A percentile compares a stretch with the other conserved stretches of the same genome.
These are phyloP conservation scores for Neurospora tetraspora DNA, from an alignment of 495 filamentous ascomycete genomes.

Conservation along the genomic window DNA sequence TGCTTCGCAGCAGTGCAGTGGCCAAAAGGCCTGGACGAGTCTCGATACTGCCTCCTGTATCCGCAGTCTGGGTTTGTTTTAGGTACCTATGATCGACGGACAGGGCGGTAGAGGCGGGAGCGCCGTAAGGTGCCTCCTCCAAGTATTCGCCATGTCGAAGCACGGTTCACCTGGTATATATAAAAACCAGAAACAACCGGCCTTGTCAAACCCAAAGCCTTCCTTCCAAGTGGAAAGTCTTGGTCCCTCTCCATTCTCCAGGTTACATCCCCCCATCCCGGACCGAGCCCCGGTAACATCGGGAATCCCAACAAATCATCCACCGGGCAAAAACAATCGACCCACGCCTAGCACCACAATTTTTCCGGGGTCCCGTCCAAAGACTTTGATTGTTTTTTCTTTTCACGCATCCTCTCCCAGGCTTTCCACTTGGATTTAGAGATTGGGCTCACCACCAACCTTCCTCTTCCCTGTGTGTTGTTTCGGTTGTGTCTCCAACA, in stretches of 20 bases:
- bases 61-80: background rate
- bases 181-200: background rate
- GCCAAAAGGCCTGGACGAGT: background rate
- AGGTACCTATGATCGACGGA: background rate
- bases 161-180: too few species aligned
- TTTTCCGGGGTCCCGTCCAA: background rate
- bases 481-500: background rate
- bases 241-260: background rate
- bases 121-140: too few species aligned
- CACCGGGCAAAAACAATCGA: background rate
- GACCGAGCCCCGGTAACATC: background rate
- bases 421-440: background rate
- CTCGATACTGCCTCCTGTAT: background rate
- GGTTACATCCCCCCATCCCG: background rate
- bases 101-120: background rate
- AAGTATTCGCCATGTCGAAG: too few species aligned
- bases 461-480: background rate
- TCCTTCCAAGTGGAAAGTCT: background rate
- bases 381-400: background rate
- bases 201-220: background rate
- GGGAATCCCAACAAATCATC: background rate
- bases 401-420: background rate
- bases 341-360: background rate
- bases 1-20: background rate
- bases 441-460: background rate